These are phyloP conservation scores for Colletotrichum somersetense DNA, from an alignment of 2,329 filamentous ascomycete species.

Conservation along the genomic window DNA sequence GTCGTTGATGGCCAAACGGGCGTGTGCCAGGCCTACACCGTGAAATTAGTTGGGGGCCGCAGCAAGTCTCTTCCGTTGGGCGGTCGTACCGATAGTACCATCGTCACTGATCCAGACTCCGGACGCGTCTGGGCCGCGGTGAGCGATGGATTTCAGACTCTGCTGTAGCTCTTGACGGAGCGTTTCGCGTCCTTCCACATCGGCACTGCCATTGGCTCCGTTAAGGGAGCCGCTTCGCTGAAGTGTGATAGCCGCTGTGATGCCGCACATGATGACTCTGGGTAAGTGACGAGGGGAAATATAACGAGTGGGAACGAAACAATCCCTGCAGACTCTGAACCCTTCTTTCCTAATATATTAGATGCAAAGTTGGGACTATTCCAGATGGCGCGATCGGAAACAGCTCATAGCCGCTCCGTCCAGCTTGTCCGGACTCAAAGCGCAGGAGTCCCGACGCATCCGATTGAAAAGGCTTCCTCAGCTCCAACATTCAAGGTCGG, in stretches of 20 bases:
- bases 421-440: slow-evolving; percentile 4
- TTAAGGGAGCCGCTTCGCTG: slow-evolving; percentile 19
- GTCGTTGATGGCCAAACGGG: slow-evolving; percentile 66
- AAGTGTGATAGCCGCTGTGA: slow-evolving; percentile 32
- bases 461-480: neutral
- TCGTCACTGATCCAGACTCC: slow-evolving; percentile 48
- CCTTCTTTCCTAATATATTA: neutral
- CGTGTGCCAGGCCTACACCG: slow-evolving; percentile 58
- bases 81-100: slow-evolving; percentile 33
- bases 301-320: neutral
- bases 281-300: neutral
- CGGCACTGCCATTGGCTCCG: neutral
- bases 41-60: neutral
- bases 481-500: neutral
- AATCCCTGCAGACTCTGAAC: neutral
- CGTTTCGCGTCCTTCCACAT: neutral
- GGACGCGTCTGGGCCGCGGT: slow-evolving; percentile 50
- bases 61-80: neutral
- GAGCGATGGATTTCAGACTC: slow-evolving; percentile 46
- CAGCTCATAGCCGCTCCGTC: neutral
- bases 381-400: slow-evolving; percentile 1
- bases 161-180: slow-evolving; percentile 42
- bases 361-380: slow-evolving; percentile 17
- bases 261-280: slow-evolving; percentile 34
- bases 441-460: neutral